A percentile compares a stretch with the other conserved stretches of the same genome.
Evolutionary conservation across 2,329 filamentous ascomycete species (phyloP).

Genomic region (Curvularia eragrostidis): DNA sequence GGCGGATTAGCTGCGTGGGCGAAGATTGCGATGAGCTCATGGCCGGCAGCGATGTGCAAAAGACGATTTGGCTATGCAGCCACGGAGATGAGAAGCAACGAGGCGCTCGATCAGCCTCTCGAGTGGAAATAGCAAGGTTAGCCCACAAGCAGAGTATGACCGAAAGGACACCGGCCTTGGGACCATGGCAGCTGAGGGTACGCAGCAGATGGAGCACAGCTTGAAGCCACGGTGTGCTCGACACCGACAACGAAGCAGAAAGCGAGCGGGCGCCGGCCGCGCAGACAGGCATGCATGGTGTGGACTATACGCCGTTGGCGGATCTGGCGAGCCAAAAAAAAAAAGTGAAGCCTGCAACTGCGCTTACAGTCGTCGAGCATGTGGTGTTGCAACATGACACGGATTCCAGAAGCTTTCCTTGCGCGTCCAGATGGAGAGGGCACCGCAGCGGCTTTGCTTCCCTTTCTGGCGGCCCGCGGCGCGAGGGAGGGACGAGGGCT

Average conservation of each 20-base stretch:
- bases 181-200: constrained; percentile 42
- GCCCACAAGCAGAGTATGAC: constrained; percentile 22
- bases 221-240: constrained; percentile 7
- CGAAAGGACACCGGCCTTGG: constrained; percentile 12
- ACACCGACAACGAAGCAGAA: constrained; percentile 10
- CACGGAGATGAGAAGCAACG: constrained; percentile 45
- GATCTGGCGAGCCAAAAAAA: constrained; percentile 8
- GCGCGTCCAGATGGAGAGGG: constrained; percentile 37
- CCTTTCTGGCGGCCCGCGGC: constrained; percentile 36
- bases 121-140: constrained; percentile 40
- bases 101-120: constrained; percentile 38
- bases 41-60: constrained; percentile 29
- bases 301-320: constrained; percentile 28
- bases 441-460: constrained; percentile 44
- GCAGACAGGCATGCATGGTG: constrained; percentile 14
- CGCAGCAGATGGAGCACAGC: constrained; percentile 20
- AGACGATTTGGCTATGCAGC: constrained; percentile 32
- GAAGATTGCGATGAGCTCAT: constrained; percentile 46
- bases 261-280: constrained; percentile 12
- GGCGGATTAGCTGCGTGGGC: constrained; percentile 30
- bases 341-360: constrained; percentile 20
- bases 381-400: constrained; percentile 35
- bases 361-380: constrained; percentile 34
- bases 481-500: constrained; percentile 28
- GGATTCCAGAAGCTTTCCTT: constrained; percentile 46